Evolutionary conservation across 768 basidiomycete genomes (phyloP), one percentile per base, ranked within the genome.

Genomic region (Exsudoporus frostii): DNA sequence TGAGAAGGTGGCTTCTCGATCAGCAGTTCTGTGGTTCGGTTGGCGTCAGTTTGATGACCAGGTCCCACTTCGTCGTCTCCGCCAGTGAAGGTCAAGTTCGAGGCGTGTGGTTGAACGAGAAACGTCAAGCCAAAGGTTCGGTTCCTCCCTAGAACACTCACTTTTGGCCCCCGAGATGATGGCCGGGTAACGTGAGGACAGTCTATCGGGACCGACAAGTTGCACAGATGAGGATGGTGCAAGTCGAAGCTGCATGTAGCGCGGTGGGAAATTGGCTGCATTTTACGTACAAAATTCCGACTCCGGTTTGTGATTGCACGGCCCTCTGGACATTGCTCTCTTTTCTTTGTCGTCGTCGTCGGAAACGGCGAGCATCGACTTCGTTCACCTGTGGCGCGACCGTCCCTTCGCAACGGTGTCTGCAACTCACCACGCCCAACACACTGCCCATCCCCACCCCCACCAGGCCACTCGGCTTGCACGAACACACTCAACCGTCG

Each of bases 41-140:
- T n/a, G n/a, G n/a, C n/a, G n/a, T n/a, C n/a, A n/a, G n/a, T n/a
- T n/a, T n/a, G n/a, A n/a, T n/a, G n/a, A n/a, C n/a, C n/a, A n/a
- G n/a, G n/a, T n/a, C n/a, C n/a, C n/a, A n/a, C n/a, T n/a, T n/a
- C n/a, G n/a, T n/a, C n/a, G n/a, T n/a, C n/a, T n/a, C n/a, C n/a
- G n/a, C n/a, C n/a, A n/a, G n/a, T n/a, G n/a, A n/a, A n/a, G n/a
- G n/a, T n/a, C n/a, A n/a, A n/a, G n/a, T n/a, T n/a, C n/a, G n/a
- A n/a, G n/a, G n/a, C n/a, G n/a, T n/a, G n/a, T n/a, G n/a, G n/a
- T n/a, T n/a, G n/a, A n/a, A n/a, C n/a, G n/a, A n/a, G n/a, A n/a
- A n/a, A n/a, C n/a, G n/a, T n/a, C n/a, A n/a, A 70, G 70, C 65
- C 73, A 70, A 63, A 67, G 57, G 73, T 72, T 74, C 73, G 73